These are phyloP conservation scores for Pulveroboletus sp. DNA, from an alignment of 768 basidiomycete genomes.

Conservation along the genomic window DNA sequence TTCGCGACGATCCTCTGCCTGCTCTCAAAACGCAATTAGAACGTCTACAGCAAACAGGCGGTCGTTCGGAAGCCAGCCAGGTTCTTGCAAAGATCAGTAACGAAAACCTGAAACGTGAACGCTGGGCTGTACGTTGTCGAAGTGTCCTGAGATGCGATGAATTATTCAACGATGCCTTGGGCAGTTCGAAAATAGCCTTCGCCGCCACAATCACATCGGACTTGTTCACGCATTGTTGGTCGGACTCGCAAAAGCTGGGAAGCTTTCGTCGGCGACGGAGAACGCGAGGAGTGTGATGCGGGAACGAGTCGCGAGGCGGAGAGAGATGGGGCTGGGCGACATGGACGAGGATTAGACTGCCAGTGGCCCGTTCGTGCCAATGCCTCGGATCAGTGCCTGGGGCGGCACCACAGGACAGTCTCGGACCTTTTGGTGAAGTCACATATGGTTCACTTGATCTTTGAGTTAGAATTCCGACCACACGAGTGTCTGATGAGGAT, in stretches of 20 bases:
- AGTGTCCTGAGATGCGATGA: not conserved
- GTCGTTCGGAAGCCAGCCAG: conserved; percentile 45
- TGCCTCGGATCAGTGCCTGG: conserved; percentile 1
- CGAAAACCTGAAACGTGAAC: conserved; percentile 70
- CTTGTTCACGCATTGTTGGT: conserved; percentile 69
- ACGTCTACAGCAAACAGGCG: conserved; percentile 39
- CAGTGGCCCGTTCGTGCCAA: conserved; percentile 1
- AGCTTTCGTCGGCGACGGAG: conserved; percentile 48
- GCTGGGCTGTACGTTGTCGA: conserved; percentile 67
- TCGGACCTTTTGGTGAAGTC: conserved; percentile 2
- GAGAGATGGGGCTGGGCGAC: conserved; percentile 35
- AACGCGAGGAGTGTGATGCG: conserved; percentile 41
- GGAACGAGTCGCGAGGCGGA: conserved; percentile 38
- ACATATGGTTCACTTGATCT: conserved; percentile 1
- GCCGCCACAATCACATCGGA: conserved; percentile 84
- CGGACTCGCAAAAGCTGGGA: conserved; percentile 67
- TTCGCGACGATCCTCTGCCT: conserved; percentile 79
- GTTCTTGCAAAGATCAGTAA: conserved; percentile 52
- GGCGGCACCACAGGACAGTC: not conserved
- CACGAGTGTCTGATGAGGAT: not conserved
- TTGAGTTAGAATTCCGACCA: conserved; percentile 6
- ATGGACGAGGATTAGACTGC: conserved; percentile 39
- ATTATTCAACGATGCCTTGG: conserved; percentile 7
- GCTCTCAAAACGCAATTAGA: conserved; percentile 55
- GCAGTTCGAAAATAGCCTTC: conserved; percentile 84